phyloP scores from a whole-genome alignment of 2,329 filamentous ascomycete species.

The Immersiporthe knoxdaviesiana region DNA sequence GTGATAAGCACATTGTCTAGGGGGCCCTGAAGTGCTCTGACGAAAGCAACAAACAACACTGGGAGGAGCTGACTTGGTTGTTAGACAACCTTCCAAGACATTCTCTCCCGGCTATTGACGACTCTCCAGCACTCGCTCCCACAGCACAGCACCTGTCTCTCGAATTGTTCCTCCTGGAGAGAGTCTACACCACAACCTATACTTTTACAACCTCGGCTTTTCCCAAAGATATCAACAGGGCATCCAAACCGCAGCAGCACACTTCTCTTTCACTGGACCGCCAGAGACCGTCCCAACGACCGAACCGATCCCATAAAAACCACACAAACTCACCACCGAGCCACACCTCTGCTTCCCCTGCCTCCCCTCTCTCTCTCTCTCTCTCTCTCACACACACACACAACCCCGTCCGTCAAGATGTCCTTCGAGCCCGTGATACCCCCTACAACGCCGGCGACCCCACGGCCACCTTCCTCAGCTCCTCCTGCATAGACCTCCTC shows the following conservation, averaged over 20 bases:
- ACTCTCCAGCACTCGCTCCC: neutral
- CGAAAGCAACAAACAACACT: neutral
- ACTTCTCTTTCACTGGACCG: no score
- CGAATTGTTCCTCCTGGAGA: neutral
- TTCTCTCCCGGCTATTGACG: neutral
- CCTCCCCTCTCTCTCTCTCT: neutral
- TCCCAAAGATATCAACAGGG: neutral
- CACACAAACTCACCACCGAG: neutral
- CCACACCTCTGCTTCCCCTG: no score
- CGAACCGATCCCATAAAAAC: no score
- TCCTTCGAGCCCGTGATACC: conserved; percentile 73
- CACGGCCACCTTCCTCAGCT: conserved; percentile 74
- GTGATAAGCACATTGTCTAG: neutral
- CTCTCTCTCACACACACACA: conserved; percentile 21
- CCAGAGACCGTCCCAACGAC: no score
- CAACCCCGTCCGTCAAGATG: conserved; percentile 51
- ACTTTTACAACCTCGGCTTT: neutral
- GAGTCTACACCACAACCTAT: neutral
- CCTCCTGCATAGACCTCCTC: conserved; percentile 89
- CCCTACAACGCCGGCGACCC: conserved; percentile 75
- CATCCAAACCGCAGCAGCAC: neutral
- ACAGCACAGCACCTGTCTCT: neutral
- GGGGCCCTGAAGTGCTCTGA: neutral
- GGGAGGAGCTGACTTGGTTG: neutral
- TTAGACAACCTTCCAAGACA: neutral